A percentile compares a stretch with the other conserved stretches of the same genome.
phyloP scores from a whole-genome alignment of 768 basidiomycete species.

The Suillus cothurnatus region DNA sequence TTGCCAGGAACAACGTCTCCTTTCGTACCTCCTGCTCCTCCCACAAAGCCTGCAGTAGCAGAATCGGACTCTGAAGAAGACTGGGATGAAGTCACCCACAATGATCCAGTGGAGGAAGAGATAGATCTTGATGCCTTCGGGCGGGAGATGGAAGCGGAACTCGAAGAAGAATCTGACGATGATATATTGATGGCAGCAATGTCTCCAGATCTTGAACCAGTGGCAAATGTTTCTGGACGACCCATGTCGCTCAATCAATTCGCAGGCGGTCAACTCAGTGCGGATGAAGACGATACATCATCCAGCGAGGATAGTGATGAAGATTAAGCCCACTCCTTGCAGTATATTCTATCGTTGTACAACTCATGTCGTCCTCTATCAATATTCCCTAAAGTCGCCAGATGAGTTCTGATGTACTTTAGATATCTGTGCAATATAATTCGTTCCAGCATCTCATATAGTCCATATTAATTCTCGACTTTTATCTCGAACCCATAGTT shows the following conservation, averaged over 20 bases:
- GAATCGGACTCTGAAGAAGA: constrained; percentile 51
- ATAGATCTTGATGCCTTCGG: constrained; percentile 39
- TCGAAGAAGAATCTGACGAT: constrained; percentile 48
- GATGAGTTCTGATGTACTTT: neutral
- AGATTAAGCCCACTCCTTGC: constrained; percentile 32
- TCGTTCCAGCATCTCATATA: neutral
- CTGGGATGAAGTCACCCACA: constrained; percentile 49
- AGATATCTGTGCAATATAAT: constrained; percentile 1
- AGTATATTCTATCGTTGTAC: neutral
- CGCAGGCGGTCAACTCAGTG: constrained; percentile 43
- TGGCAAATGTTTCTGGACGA: constrained; percentile 23
- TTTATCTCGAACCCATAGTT: constrained; percentile 12
- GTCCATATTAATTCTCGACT: no score
- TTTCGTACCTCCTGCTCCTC: constrained; percentile 28
- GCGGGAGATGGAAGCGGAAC: constrained; percentile 36
- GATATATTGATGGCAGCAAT: constrained; percentile 51
- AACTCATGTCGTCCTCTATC: neutral
- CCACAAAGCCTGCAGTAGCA: constrained; percentile 31
- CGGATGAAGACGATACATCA: constrained; percentile 51
- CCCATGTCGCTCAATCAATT: constrained; percentile 56
- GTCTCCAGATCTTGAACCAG: constrained; percentile 35
- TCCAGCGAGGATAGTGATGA: constrained; percentile 60
- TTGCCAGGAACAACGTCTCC: constrained; percentile 39
- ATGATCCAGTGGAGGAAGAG: constrained; percentile 26
- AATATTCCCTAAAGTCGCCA: neutral